phyloP scores from a whole-genome alignment of 108 stramenopile species.

The Skeletonema costatum region DNA sequence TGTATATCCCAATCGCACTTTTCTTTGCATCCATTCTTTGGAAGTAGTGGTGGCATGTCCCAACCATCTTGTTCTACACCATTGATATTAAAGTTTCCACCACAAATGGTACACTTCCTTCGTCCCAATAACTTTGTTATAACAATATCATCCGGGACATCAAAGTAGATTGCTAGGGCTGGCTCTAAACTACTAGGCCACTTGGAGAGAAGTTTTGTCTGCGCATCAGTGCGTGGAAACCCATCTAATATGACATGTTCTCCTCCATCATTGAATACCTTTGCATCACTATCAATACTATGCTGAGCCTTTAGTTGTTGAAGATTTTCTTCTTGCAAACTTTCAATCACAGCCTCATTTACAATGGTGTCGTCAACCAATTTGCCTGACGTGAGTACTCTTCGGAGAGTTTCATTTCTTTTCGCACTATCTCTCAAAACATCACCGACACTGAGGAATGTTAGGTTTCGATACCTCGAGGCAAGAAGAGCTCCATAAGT shows the following conservation, averaged over 20 bases:
- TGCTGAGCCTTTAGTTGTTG: background rate
- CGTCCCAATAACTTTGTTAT: constrained; percentile 73
- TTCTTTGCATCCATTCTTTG: constrained; percentile 33
- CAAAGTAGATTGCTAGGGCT: constrained; percentile 56
- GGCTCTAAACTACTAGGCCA: constrained; percentile 53
- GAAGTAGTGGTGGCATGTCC: constrained; percentile 67
- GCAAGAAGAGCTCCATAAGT: constrained; percentile 14
- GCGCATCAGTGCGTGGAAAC: constrained; percentile 71
- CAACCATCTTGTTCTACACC: constrained; percentile 64
- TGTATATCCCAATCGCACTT: constrained; percentile 41
- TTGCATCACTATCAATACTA: background rate
- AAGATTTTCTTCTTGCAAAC: constrained; percentile 7
- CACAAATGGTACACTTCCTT: constrained; percentile 65
- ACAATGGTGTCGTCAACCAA: constrained; percentile 67
- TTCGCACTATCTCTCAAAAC: constrained; percentile 50
- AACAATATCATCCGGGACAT: constrained; percentile 79
- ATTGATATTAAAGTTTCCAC: constrained; percentile 60
- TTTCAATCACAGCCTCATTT: constrained; percentile 46
- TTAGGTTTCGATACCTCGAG: constrained; percentile 15
- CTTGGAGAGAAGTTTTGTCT: constrained; percentile 55
- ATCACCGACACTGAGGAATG: constrained; percentile 68
- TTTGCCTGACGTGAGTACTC: constrained; percentile 48
- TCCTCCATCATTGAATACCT: background rate
- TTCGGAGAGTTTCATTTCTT: constrained; percentile 22
- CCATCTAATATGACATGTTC: constrained; percentile 67